phyloP scores from a whole-genome alignment of 2,329 filamentous ascomycete genomes.

The Beauveria australis region DNA sequence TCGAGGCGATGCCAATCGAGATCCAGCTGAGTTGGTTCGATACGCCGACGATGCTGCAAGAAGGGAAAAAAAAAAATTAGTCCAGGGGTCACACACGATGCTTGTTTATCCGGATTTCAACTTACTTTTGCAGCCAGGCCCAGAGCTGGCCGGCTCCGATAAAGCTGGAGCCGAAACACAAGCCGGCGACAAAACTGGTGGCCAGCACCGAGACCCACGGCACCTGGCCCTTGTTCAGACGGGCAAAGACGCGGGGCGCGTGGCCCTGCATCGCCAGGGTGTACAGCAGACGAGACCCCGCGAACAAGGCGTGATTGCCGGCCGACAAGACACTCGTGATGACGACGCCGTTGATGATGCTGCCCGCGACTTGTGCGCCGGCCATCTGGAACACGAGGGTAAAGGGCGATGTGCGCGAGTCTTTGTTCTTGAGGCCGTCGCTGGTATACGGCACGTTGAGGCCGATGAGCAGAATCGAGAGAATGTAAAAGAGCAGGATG shows the following conservation, averaged over 20 bases:
- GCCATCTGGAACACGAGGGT: conserved; percentile 54
- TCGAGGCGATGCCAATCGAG: conserved; percentile 53
- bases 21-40: conserved; percentile 62
- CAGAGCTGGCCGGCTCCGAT: conserved; percentile 58
- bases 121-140: conserved; percentile 58
- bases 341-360: conserved; percentile 53
- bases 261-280: conserved; percentile 35
- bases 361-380: conserved; percentile 41
- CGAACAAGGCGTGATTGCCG: conserved; percentile 30
- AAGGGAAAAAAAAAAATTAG: conserved; percentile 8
- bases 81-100: not conserved
- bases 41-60: conserved; percentile 51
- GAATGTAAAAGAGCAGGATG: conserved; percentile 43
- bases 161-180: conserved; percentile 58
- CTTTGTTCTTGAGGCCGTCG: conserved; percentile 3
- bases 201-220: conserved; percentile 36
- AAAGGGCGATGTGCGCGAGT: conserved; percentile 27
- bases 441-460: conserved; percentile 51
- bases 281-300: conserved; percentile 26
- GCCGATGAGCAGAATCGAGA: conserved; percentile 38
- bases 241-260: conserved; percentile 46
- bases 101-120: not conserved
- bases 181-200: conserved; percentile 47
- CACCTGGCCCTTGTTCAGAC: conserved; percentile 26
- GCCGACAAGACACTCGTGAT: conserved; percentile 29